These are phyloP conservation scores for Colletotrichum musicola DNA, from an alignment of 2,329 filamentous ascomycete genomes.

Conservation along the genomic window DNA sequence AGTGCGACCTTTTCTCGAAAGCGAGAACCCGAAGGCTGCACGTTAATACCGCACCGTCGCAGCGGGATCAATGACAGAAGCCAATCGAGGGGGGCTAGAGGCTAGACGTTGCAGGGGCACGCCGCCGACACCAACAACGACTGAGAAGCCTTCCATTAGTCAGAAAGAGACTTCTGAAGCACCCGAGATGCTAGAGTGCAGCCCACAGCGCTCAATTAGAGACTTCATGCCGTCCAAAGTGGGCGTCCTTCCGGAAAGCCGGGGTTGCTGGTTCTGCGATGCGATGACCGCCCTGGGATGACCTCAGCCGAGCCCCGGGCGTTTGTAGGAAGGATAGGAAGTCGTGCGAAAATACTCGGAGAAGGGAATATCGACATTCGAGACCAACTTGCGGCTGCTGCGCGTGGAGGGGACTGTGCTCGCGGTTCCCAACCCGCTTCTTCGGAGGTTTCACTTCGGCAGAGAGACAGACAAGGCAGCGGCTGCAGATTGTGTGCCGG, in stretches of 20 bases:
- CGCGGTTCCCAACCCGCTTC: slow-evolving; percentile 14
- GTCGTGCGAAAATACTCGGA: not conserved
- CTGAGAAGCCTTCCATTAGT: slow-evolving; percentile 32
- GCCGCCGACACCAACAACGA: slow-evolving; percentile 14
- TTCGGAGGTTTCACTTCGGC: slow-evolving; percentile 39
- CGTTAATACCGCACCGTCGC: slow-evolving; percentile 32
- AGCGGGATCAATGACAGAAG: slow-evolving; percentile 12
- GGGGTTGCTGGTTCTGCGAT: slow-evolving; percentile 6
- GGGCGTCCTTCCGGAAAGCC: slow-evolving; percentile 1
- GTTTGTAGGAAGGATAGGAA: not conserved
- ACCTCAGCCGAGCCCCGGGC: slow-evolving; percentile 5
- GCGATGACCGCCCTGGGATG: slow-evolving; percentile 12
- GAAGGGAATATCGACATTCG: not conserved
- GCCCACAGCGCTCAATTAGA: slow-evolving; percentile 24
- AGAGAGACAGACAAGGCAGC: slow-evolving; percentile 29
- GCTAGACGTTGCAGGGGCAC: slow-evolving; percentile 9
- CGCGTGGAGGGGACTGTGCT: slow-evolving; percentile 7
- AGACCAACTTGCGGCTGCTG: slow-evolving; percentile 4
- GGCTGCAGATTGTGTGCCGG: slow-evolving; percentile 34
- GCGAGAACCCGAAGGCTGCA: slow-evolving; percentile 8
- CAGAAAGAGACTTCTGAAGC: slow-evolving; percentile 8
- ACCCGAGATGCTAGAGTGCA: not conserved
- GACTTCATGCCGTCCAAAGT: slow-evolving; percentile 23
- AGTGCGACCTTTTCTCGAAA: not conserved
- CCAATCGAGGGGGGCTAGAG: slow-evolving; percentile 3